Conservation (phyloP, 2,329 filamentous ascomycete genomes). For the Venturia oleaginea region DNA sequence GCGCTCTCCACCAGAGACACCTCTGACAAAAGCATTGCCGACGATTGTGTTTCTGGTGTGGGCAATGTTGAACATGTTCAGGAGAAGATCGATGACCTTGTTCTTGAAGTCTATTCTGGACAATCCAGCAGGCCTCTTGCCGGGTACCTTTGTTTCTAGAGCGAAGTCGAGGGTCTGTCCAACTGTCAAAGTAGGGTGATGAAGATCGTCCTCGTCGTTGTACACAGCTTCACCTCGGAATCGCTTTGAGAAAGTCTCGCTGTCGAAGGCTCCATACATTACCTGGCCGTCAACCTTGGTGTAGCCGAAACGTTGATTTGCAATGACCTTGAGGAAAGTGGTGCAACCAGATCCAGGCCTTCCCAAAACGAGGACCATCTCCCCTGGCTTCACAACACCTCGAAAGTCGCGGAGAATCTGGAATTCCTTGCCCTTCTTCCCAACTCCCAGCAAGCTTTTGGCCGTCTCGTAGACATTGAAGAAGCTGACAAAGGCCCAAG, state of each 20-base stretch:
- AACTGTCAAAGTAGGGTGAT: conserved; percentile 77
- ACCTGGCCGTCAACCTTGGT: conserved; percentile 62
- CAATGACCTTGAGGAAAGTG: conserved; percentile 45
- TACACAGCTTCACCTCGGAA: conserved; percentile 80
- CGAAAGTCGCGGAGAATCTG: conserved; percentile 66
- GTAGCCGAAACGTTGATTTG: conserved; percentile 49
- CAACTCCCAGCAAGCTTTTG: conserved; percentile 53
- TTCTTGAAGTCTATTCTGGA: conserved; percentile 67
- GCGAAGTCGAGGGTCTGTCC: conserved; percentile 82
- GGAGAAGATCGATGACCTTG: conserved; percentile 60
- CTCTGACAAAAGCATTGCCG: conserved; percentile 71
- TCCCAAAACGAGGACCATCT: conserved; percentile 81
- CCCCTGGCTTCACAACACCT: conserved; percentile 61
- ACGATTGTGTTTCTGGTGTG: conserved; percentile 80
- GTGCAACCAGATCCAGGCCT: conserved; percentile 57
- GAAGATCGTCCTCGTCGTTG: conserved; percentile 78
- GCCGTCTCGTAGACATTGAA: conserved; percentile 64
- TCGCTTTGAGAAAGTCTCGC: conserved; percentile 57
- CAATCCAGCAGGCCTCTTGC: conserved; percentile 66
- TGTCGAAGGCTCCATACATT: conserved; percentile 63
- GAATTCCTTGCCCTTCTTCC: conserved; percentile 59
- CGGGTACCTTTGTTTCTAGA: conserved; percentile 73
- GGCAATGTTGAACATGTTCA: conserved; percentile 87
- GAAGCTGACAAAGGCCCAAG: conserved; percentile 66
- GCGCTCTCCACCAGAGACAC: conserved; percentile 69